Conservation (phyloP, 306 rosid genomes). For the Herpetospermum pedunculosum region DNA sequence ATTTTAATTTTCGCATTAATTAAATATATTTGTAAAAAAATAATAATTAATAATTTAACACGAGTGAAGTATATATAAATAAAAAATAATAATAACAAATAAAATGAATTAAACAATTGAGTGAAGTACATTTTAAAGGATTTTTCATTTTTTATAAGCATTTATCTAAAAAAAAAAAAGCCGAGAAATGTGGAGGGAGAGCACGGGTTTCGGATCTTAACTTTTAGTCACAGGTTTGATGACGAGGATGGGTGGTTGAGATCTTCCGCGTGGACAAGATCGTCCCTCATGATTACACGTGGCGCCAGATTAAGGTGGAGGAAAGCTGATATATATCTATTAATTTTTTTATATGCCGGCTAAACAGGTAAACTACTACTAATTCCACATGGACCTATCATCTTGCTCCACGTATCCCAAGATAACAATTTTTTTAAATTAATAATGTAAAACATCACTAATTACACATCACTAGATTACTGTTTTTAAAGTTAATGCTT, state of each 20-base stretch:
- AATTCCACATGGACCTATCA: background rate
- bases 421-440: background rate
- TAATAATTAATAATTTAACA: too few relatives aligned
- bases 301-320: background rate
- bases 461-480: too few relatives aligned
- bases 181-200: background rate
- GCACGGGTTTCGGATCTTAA: background rate
- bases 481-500: too few relatives aligned
- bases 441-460: background rate
- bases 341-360: background rate
- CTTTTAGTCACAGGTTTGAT: background rate
- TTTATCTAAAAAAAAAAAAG: too few relatives aligned
- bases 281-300: background rate
- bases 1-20: too few relatives aligned
- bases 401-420: background rate
- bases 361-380: constrained; percentile 5
- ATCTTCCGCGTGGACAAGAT: background rate
- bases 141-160: too few relatives aligned
- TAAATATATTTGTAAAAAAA: too few relatives aligned
- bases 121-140: too few relatives aligned
- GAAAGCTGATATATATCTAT: background rate
- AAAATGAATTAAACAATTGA: too few relatives aligned
- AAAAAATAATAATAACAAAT: too few relatives aligned
- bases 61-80: too few relatives aligned
- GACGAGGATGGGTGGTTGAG: constrained; percentile 2